Percentiles rank a stretch among this genome's conserved stretches.
Evolutionary conservation across 2,329 filamentous ascomycete species (phyloP).

Genomic region (Epichloe uncinata): DNA sequence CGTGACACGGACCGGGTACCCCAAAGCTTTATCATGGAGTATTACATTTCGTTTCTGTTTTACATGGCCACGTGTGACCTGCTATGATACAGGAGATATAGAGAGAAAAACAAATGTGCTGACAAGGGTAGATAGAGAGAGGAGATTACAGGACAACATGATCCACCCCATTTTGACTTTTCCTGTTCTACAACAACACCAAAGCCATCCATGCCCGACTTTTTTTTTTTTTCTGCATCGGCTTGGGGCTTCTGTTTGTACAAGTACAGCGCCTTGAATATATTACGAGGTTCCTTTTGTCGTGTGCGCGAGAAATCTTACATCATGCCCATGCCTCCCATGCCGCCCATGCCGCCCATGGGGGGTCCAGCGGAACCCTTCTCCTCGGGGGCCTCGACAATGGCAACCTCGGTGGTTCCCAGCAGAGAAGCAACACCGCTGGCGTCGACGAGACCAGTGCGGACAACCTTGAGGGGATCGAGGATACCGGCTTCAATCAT

Average conservation of each 20-base stretch:
- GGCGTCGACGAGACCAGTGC: conserved; percentile 87
- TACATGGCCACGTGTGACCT: conserved; percentile 15
- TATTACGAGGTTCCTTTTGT: conserved; percentile 3
- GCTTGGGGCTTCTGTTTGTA: conserved; percentile 11
- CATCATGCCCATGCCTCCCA: conserved; percentile 55
- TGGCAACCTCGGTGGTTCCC: conserved; percentile 94
- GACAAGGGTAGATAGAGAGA: conserved; percentile 19
- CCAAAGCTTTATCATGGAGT: conserved; percentile 3
- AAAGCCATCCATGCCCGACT: conserved; percentile 30
- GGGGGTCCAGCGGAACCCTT: conserved; percentile 52
- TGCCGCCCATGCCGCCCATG: conserved; percentile 57
- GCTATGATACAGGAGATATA: conserved; percentile 22
- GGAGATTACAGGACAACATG: conserved; percentile 21
- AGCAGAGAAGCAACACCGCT: conserved; percentile 93
- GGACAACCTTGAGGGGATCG: conserved; percentile 98
- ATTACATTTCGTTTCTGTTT: conserved; percentile 12
- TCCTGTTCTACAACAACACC: conserved; percentile 29
- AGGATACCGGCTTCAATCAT: conserved; percentile 97
- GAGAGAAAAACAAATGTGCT: conserved; percentile 16
- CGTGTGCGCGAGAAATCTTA: conserved; percentile 24
- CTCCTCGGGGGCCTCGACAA: conserved; percentile 90
- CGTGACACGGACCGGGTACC: conserved; percentile 13
- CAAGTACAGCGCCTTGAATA: conserved; percentile 15
- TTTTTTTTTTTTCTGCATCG: conserved; percentile 6
- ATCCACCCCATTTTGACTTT: conserved; percentile 12